phyloP scores from a whole-genome alignment of 1,284 basidiomycete genomes.

The Microbotryomycetes sp. region DNA sequence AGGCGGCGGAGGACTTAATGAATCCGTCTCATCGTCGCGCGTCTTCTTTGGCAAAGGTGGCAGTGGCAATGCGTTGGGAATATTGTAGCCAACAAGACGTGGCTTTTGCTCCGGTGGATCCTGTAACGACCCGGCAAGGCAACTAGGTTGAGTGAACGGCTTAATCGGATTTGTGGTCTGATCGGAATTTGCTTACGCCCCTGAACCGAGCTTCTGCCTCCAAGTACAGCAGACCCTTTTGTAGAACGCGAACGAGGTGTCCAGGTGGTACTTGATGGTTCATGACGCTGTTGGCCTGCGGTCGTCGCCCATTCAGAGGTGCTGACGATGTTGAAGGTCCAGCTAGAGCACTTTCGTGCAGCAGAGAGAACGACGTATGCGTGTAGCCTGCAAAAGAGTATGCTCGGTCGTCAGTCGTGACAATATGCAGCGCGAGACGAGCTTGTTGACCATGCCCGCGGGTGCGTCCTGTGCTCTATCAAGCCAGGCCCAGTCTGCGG shows the following conservation, averaged over 20 bases:
- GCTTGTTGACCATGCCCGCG: no score
- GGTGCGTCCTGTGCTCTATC: no score
- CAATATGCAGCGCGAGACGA: no score
- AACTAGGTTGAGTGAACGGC: neutral
- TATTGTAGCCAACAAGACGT: constrained; percentile 31
- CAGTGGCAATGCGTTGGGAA: constrained; percentile 32
- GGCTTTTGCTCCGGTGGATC: constrained; percentile 12
- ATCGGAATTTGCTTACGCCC: constrained; percentile 25
- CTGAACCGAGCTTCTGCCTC: constrained; percentile 60
- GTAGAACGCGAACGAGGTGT: constrained; percentile 68
- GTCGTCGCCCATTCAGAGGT: neutral
- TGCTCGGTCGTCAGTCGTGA: neutral
- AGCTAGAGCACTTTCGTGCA: constrained; percentile 61
- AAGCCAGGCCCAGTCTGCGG: no score
- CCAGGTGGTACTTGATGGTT: constrained; percentile 62
- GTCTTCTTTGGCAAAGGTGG: constrained; percentile 29
- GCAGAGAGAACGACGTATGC: constrained; percentile 68
- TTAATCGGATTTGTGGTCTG: neutral
- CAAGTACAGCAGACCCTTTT: constrained; percentile 70
- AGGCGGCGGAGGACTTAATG: neutral
- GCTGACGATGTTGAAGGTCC: constrained; percentile 31
- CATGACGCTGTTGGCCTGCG: constrained; percentile 36
- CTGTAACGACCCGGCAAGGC: neutral
- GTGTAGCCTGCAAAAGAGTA: constrained; percentile 54
- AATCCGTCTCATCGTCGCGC: neutral